Base-by-base conservation (phyloP, 371 early-diverging fungal species). In the Nematocida ironsii region DNA sequence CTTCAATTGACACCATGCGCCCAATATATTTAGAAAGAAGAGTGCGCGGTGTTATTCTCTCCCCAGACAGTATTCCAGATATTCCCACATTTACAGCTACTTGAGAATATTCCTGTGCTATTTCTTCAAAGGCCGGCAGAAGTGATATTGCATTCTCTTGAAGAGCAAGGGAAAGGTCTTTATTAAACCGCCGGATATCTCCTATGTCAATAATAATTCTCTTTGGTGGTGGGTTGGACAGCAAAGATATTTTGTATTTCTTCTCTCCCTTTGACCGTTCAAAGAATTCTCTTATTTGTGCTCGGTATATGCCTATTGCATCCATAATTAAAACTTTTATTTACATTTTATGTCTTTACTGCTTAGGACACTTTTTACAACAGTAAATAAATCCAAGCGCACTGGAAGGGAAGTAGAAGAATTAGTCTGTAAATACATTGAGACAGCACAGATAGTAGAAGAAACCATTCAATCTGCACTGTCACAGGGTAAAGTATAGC, bases 1-100 rank as follows among this genome's bases (percentile, higher is more conserved):
- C 98, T 87, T 98, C 97, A 47, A 98, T 85, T 83, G 93, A 94
- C 44, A 99, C 91, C 73, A 96, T 88, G 84, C 91, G 92, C 39
- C 94, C 94, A 25, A 99, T 84, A 72, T 90, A 91, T 67, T 85
- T 85, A 6, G 96, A 91, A 40, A 89, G 90, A 60, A 99, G 83
- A n/a, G 91, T 91, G 68, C 98, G 90, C 13, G 98, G 98, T 72
- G 91, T 92, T 11, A 48, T 61, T 45, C 42, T 78, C 39, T 71
- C 80, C 18, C 80, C 70, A 1, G 52, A 50, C 11, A 78, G 50
- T 48, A 78, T 70, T 78, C 80, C 80, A 4, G 68, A 23, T 9
- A 78, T 33, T 47, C 80, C 80, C 5, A 78, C 42, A 40, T 27
- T 7, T 54, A 78, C 70, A 5, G 71, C 39, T 3, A 9, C n/a